Evolutionary conservation across 2,329 filamentous ascomycete species (phyloP).

Genomic region (Beauveria rudraprayagi): DNA sequence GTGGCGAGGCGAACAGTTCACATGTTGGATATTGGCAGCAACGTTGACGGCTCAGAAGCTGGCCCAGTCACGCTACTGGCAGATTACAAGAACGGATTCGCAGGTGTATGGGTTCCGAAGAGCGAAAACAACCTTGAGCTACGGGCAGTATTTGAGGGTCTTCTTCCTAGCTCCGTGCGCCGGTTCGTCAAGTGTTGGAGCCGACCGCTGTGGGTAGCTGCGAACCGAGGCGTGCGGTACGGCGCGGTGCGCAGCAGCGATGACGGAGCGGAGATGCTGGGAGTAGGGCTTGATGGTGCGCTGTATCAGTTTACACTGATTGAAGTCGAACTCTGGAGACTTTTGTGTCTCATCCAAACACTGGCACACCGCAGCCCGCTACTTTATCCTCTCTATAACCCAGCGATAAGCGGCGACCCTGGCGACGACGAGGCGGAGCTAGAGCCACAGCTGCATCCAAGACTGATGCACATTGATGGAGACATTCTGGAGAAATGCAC

Average conservation of each 20-base stretch:
- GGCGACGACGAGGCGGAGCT: slow-evolving; percentile 15
- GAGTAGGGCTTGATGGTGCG: slow-evolving; percentile 61
- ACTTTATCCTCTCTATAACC: slow-evolving; percentile 39
- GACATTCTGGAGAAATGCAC: slow-evolving; percentile 53
- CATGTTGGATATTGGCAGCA: slow-evolving; percentile 36
- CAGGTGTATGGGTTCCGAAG: slow-evolving; percentile 44
- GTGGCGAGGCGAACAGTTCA: slow-evolving; percentile 36
- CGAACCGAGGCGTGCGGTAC: slow-evolving; percentile 28
- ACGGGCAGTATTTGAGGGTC: slow-evolving; percentile 45
- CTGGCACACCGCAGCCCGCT: slow-evolving; percentile 43
- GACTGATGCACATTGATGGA: slow-evolving; percentile 58
- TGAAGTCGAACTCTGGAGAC: slow-evolving; percentile 50
- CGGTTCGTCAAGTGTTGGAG: slow-evolving; percentile 46
- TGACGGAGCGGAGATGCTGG: slow-evolving; percentile 49
- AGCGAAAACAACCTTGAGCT: slow-evolving; percentile 32
- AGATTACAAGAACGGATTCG: slow-evolving; percentile 37
- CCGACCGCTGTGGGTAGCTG: slow-evolving; percentile 42
- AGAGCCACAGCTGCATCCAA: slow-evolving; percentile 34
- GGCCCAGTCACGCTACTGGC: slow-evolving; percentile 40
- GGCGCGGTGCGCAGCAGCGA: slow-evolving; percentile 34
- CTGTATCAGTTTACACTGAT: slow-evolving; percentile 64
- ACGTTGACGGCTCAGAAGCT: slow-evolving; percentile 18
- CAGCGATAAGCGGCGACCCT: slow-evolving; percentile 14
- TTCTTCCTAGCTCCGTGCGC: slow-evolving; percentile 48
- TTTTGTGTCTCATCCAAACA: slow-evolving; percentile 68